A percentile compares a stretch with the other conserved stretches of the same genome.
phyloP scores from a whole-genome alignment of 345 rosid genomes.

The Eucalyptus microcorys region DNA sequence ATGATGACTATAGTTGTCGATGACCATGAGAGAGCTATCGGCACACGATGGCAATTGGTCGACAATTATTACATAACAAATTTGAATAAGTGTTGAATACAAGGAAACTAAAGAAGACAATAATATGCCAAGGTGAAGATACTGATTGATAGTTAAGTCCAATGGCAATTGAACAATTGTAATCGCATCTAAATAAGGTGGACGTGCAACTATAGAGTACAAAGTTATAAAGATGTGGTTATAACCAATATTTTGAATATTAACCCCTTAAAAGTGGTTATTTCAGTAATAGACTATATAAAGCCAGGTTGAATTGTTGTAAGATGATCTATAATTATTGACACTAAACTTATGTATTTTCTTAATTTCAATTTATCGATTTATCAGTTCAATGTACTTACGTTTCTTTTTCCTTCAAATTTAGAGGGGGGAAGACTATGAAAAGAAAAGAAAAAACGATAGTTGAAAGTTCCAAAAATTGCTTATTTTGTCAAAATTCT shows the following conservation, averaged over 20 bases:
- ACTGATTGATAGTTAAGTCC: not conserved
- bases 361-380: not conserved
- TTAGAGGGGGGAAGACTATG: no score
- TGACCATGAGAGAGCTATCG: not conserved
- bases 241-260: not conserved
- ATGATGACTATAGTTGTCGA: no score
- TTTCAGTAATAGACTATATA: not conserved
- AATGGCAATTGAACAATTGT: not conserved
- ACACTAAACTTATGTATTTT: not conserved
- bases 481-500: not conserved
- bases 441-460: no score
- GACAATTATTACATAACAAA: no score
- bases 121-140: not conserved
- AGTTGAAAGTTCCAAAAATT: not conserved
- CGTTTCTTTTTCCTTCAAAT: not conserved
- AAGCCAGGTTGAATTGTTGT: accelerated
- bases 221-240: not conserved
- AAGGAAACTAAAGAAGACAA: no score
- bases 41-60: accelerated
- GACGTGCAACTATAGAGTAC: not conserved
- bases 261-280: no score
- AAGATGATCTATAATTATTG: not conserved
- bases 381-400: not conserved
- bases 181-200: no score
- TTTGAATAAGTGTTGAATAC: not conserved